Evolutionary conservation across 805 yeast genomes (phyloP).

Genomic region (Zygosaccharomyces bailii): DNA sequence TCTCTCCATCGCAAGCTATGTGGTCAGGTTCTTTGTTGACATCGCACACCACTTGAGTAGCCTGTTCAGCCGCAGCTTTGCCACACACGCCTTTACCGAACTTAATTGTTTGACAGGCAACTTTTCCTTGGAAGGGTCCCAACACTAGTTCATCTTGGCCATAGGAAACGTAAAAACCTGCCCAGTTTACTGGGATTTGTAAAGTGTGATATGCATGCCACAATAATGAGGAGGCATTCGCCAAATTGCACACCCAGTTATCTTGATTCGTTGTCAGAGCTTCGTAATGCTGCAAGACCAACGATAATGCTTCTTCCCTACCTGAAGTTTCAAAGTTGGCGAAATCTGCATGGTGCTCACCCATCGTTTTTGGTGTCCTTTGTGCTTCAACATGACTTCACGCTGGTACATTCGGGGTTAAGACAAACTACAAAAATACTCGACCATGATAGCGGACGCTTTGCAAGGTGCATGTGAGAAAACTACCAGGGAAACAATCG

Average conservation of each 20-base stretch:
- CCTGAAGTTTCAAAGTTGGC: conserved; percentile 45
- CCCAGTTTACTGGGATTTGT: conserved; percentile 70
- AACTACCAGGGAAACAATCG: no score
- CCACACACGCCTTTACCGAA: conserved; percentile 94
- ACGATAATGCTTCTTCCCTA: conserved; percentile 56
- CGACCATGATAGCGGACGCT: no score
- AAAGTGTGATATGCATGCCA: conserved; percentile 84
- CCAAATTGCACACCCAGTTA: conserved; percentile 86
- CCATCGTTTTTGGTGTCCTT: background rate
- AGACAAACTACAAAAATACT: no score
- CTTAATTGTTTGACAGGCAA: conserved; percentile 82
- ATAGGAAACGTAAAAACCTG: conserved; percentile 73
- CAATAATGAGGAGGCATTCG: conserved; percentile 80
- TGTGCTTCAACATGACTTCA: background rate
- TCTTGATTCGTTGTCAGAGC: conserved; percentile 60
- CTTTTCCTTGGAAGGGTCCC: conserved; percentile 96
- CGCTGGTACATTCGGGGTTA: background rate
- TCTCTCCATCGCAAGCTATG: conserved; percentile 96
- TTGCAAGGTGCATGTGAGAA: no score
- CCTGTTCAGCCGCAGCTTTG: conserved; percentile 55
- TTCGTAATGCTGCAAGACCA: conserved; percentile 55
- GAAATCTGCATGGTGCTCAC: conserved; percentile 71
- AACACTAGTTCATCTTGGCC: conserved; percentile 46
- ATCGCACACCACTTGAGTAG: conserved; percentile 73
- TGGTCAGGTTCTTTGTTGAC: conserved; percentile 85